Evolutionary conservation across 306 rosid species (phyloP).

Genomic region (Trifolium dubium): DNA sequence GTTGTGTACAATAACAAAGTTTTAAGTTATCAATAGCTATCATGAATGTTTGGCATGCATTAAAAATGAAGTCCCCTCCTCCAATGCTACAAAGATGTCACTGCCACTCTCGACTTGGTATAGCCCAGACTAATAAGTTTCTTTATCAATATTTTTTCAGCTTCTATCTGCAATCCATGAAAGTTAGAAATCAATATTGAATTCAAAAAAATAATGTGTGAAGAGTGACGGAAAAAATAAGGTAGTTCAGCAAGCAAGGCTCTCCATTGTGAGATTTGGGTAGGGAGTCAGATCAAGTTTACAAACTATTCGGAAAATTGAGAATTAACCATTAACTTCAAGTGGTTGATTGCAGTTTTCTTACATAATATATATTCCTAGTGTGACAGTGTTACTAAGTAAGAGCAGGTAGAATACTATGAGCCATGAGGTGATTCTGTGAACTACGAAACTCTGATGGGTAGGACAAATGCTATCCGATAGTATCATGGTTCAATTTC

Average conservation of each 20-base stretch:
- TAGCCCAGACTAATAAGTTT: slow-evolving; percentile 75
- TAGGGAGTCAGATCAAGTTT: slow-evolving; percentile 7
- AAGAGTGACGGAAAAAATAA: neutral
- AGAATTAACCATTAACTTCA: neutral
- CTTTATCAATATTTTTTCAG: slow-evolving; percentile 80
- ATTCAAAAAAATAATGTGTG: neutral
- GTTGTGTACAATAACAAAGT: slow-evolving; percentile 11
- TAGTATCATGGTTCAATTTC: neutral
- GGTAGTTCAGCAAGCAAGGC: neutral
- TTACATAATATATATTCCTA: neutral
- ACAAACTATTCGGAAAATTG: neutral
- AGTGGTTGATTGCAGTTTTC: slow-evolving; percentile 5
- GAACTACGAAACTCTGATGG: neutral
- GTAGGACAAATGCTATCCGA: neutral
- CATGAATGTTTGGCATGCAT: slow-evolving; percentile 6
- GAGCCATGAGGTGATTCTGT: neutral
- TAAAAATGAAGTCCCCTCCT: slow-evolving; percentile 3
- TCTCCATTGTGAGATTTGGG: neutral
- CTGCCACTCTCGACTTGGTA: slow-evolving; percentile 56
- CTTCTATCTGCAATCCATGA: slow-evolving; percentile 63
- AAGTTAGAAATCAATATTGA: slow-evolving; percentile 20
- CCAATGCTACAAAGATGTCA: slow-evolving; percentile 42
- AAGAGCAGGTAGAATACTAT: neutral
- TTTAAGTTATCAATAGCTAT: slow-evolving; percentile 25
- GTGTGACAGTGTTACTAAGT: neutral